Conservation (phyloP, 164 flowering plant genomes). For the Magnolia changhungtana region DNA sequence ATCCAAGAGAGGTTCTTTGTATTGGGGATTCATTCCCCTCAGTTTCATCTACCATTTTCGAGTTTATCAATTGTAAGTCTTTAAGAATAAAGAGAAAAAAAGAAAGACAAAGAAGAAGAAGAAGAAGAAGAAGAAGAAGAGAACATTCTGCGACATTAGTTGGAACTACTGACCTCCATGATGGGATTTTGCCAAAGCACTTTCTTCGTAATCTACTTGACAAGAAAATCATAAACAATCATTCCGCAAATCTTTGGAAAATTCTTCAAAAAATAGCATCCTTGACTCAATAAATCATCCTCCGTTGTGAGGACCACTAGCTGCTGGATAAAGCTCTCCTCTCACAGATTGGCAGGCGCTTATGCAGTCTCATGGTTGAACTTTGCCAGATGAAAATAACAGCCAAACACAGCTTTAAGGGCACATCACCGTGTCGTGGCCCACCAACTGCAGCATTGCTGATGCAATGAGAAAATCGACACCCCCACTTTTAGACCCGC, state of each 20-base stretch:
- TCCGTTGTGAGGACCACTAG: neutral
- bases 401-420: neutral
- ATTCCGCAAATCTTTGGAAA: neutral
- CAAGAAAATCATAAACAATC: neutral
- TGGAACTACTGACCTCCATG: too few relatives aligned
- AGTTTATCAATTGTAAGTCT: too few relatives aligned
- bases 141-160: too few relatives aligned
- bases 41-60: too few relatives aligned
- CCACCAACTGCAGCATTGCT: neutral
- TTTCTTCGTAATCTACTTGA: too few relatives aligned
- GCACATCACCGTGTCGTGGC: neutral
- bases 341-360: neutral
- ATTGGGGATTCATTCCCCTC: too few relatives aligned
- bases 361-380: neutral
- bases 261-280: neutral
- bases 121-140: too few relatives aligned
- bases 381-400: neutral
- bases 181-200: too few relatives aligned
- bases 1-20: too few relatives aligned
- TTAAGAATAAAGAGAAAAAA: too few relatives aligned
- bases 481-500: slow-evolving; percentile 11
- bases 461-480: neutral
- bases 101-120: too few relatives aligned
- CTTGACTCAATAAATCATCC: too few relatives aligned
- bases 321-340: neutral